These are phyloP conservation scores for Sordariomycetes sp. DNA, from an alignment of 2,329 filamentous ascomycete genomes.

Conservation along the genomic window DNA sequence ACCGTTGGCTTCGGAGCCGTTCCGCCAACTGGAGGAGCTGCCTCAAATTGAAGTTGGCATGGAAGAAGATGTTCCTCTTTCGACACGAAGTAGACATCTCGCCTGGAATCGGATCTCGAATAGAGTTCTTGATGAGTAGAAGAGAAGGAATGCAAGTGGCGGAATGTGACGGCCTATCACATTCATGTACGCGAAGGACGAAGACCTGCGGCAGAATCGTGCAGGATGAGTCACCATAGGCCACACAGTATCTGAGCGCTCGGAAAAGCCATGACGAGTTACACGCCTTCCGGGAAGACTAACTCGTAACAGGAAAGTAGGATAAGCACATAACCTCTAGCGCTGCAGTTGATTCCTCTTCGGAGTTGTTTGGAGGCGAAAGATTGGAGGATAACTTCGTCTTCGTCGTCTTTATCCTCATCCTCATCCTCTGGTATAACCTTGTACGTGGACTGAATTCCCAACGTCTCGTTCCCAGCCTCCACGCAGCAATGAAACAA, in stretches of 20 bases:
- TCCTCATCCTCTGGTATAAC: too few relatives aligned
- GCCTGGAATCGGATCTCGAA: background rate
- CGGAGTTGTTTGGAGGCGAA: background rate
- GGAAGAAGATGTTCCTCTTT: slow-evolving; percentile 6
- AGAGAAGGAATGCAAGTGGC: background rate
- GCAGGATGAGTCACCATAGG: too few relatives aligned
- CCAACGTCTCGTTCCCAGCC: too few relatives aligned
- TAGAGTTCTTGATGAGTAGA: background rate
- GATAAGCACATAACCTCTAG: background rate
- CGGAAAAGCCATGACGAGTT: too few relatives aligned
- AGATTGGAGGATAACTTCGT: background rate
- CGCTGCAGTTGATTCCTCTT: background rate
- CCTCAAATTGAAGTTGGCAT: slow-evolving; percentile 8
- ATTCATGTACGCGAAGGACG: too few relatives aligned
- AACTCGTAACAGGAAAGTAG: background rate
- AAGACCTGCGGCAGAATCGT: too few relatives aligned
- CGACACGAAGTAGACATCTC: slow-evolving; percentile 5
- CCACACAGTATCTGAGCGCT: too few relatives aligned
- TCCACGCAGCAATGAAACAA: too few relatives aligned
- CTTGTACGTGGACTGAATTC: too few relatives aligned
- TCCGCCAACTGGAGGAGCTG: slow-evolving; percentile 8
- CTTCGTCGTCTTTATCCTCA: too few relatives aligned
- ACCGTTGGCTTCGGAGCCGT: slow-evolving; percentile 8
- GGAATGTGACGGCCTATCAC: too few relatives aligned
- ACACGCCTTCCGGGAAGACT: too few relatives aligned